These are phyloP conservation scores for Picea glauca DNA, from an alignment of 75 land plant species.

Conservation along the genomic window DNA sequence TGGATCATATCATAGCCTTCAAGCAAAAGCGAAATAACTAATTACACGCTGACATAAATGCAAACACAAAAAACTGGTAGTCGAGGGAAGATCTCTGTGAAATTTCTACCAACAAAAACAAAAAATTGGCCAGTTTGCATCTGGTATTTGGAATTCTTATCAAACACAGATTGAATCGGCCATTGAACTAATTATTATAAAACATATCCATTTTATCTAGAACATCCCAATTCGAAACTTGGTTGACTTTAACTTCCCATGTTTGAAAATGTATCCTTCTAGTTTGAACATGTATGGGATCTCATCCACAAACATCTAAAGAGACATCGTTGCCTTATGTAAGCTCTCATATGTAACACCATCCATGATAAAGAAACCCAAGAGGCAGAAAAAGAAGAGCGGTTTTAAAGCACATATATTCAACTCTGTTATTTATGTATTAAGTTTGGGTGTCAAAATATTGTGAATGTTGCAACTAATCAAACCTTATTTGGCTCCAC, in stretches of 20 bases:
- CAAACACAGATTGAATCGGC: background rate
- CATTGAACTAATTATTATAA: background rate
- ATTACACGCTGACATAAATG: no score
- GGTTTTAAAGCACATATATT: no score
- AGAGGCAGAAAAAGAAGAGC: no score
- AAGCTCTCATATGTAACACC: no score
- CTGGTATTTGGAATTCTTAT: background rate
- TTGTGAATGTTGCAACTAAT: no score
- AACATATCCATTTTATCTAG: conserved; percentile 22
- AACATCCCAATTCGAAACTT: conserved; percentile 33
- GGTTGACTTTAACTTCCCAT: background rate
- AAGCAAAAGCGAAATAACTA: no score
- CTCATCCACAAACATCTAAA: conserved; percentile 8
- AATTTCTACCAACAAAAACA: conserved; percentile 42
- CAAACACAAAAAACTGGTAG: conserved; percentile 28
- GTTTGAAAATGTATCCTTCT: conserved; percentile 3
- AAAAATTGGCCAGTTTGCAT: background rate
- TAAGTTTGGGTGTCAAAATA: no score
- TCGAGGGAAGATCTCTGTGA: conserved; percentile 58
- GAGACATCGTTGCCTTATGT: no score
- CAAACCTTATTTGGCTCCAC: no score
- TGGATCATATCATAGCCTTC: no score
- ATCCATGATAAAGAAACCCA: no score
- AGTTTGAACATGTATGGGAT: conserved; percentile 29
- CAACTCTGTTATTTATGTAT: no score